A percentile compares a stretch with the other conserved stretches of the same genome.
These are phyloP conservation scores for Leptographium radiaticola DNA, from an alignment of 2,329 filamentous ascomycete species.

Conservation along the genomic window DNA sequence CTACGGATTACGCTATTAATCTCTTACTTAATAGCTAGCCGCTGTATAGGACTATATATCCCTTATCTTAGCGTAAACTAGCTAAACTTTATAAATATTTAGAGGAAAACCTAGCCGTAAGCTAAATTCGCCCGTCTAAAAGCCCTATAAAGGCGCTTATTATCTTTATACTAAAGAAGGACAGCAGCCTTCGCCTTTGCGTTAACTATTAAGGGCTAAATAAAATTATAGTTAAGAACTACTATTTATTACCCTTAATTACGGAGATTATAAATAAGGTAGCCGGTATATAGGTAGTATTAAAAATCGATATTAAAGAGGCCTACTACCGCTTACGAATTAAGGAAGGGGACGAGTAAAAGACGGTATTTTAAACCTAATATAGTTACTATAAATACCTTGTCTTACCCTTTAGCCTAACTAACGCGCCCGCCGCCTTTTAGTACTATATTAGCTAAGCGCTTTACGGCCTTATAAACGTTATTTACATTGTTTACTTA, in stretches of 20 bases:
- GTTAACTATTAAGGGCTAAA: not conserved
- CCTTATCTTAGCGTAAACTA: too few relatives aligned
- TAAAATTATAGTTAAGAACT: not conserved
- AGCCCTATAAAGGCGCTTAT: too few relatives aligned
- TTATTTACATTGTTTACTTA: not conserved
- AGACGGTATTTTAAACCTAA: conserved; percentile 14
- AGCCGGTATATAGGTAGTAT: not conserved
- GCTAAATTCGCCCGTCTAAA: too few relatives aligned
- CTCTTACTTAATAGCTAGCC: too few relatives aligned
- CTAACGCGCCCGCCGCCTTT: not conserved
- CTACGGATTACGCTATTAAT: too few relatives aligned
- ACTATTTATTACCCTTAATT: not conserved
- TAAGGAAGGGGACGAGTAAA: not conserved
- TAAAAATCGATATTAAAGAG: not conserved
- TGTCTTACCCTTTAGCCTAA: not conserved
- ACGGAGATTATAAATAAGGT: not conserved
- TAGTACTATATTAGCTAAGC: not conserved
- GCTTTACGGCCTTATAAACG: not conserved
- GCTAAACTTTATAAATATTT: too few relatives aligned
- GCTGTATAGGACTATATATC: too few relatives aligned
- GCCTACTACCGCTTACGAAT: too few relatives aligned
- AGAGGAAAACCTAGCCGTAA: too few relatives aligned
- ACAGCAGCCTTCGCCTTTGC: not conserved
- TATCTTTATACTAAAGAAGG: conserved; percentile 3
- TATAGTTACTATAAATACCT: too few relatives aligned